phyloP scores from a whole-genome alignment of 1,139 yeast species.

The Saccharomyces hybrid region DNA sequence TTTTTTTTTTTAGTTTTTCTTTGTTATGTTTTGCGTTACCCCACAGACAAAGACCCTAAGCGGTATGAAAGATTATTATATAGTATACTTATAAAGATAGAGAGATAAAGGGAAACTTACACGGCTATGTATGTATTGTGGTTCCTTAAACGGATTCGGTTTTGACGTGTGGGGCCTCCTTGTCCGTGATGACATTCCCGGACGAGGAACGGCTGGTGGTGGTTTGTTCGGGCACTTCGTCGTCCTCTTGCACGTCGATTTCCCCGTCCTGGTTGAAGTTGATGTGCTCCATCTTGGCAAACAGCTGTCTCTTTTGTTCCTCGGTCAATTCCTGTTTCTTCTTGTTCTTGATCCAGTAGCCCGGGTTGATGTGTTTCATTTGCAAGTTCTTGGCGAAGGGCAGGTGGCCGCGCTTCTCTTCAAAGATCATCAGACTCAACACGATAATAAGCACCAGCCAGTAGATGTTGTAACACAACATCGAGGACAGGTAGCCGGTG shows the following conservation, averaged over 20 bases:
- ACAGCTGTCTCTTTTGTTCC: conserved; percentile 48
- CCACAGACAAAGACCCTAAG: neutral
- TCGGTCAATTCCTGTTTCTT: conserved; percentile 51
- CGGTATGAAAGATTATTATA: neutral
- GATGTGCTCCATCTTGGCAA: conserved; percentile 37
- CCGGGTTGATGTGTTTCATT: conserved; percentile 56
- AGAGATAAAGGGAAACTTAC: neutral
- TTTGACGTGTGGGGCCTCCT: neutral
- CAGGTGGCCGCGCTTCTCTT: conserved; percentile 60
- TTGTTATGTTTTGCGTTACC: neutral
- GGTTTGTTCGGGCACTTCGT: neutral
- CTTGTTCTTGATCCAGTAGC: conserved; percentile 62
- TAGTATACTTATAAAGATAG: neutral
- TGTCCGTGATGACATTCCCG: neutral
- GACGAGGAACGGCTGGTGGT: neutral
- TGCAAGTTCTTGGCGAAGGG: conserved; percentile 50
- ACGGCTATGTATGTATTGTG: neutral
- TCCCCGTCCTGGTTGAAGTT: conserved; percentile 33
- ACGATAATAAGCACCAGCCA: conserved; percentile 59
- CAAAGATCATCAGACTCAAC: conserved; percentile 55
- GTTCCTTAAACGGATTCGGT: neutral
- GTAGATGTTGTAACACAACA: conserved; percentile 72
- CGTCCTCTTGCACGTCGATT: conserved; percentile 15
- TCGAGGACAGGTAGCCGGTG: conserved; percentile 83
- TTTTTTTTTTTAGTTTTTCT: no score